phyloP scores from a whole-genome alignment of 805 yeast species.

The Schwanniomyces yamadae region DNA sequence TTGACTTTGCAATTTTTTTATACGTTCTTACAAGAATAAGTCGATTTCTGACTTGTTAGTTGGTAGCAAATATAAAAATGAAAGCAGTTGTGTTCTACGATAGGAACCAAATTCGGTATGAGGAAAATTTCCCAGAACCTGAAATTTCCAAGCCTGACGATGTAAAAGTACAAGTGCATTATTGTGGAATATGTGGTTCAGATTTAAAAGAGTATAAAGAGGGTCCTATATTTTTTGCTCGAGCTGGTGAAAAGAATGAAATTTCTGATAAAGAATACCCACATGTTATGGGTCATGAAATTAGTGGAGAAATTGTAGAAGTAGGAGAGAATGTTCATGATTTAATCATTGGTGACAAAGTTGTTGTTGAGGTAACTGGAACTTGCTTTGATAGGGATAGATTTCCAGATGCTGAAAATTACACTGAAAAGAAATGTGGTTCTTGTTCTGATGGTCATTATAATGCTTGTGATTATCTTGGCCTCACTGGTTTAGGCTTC shows the following conservation, averaged over 20 bases:
- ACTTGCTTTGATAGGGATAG: slow-evolving; percentile 51
- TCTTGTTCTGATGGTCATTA: slow-evolving; percentile 51
- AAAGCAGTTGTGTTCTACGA: slow-evolving; percentile 26
- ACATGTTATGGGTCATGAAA: slow-evolving; percentile 61
- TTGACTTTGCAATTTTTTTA: too few relatives aligned
- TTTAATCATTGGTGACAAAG: slow-evolving; percentile 64
- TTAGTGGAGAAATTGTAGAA: slow-evolving; percentile 57
- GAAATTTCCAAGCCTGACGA: slow-evolving; percentile 31
- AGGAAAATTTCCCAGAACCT: slow-evolving; percentile 26
- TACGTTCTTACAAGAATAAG: too few relatives aligned
- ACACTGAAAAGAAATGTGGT: slow-evolving; percentile 32
- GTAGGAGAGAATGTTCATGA: slow-evolving; percentile 55
- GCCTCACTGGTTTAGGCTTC: slow-evolving; percentile 56
- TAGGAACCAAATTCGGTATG: slow-evolving; percentile 15
- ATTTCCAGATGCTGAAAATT: slow-evolving; percentile 32
- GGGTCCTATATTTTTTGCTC: slow-evolving; percentile 59
- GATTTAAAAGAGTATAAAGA: slow-evolving; percentile 57
- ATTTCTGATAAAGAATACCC: slow-evolving; percentile 44
- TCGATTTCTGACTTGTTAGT: too few relatives aligned
- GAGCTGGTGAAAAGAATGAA: slow-evolving; percentile 29
- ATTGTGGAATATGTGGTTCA: slow-evolving; percentile 66
- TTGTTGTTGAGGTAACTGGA: slow-evolving; percentile 62
- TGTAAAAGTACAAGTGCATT: slow-evolving; percentile 56
- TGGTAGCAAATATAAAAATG: slow-evolving; percentile 11
- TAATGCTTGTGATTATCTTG: slow-evolving; percentile 50